Evolutionary conservation across 306 rosid species (phyloP), one percentile per base, ranked within the genome.

Genomic region (Rosa persica): DNA sequence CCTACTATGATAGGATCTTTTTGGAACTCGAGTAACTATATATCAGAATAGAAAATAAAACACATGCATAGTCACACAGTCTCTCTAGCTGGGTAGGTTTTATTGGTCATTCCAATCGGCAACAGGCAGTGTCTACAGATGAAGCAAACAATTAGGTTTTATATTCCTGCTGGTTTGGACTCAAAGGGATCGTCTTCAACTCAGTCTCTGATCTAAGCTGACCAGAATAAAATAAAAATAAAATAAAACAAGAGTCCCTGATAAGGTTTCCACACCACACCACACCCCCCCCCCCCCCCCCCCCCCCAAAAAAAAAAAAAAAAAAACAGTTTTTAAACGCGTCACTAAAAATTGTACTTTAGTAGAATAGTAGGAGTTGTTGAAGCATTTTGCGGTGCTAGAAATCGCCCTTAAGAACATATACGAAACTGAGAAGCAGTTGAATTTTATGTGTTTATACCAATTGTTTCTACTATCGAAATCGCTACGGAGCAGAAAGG

Each of bases 101-200:
- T 22, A 22, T 55, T 30, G 77, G 77, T 22, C 22, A 22, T 36
- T 22, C 46, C 30, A 40, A 40, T 39, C 67, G 39, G 67, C 64
- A 30, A 20, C 38, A 15, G 17, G 52, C 22, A 55, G 22, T n/a
- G 39, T 12, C 44, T 10, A 73, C 67, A 72, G 22, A 30, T 72
- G 42, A 25, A 25, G 30, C 46, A 27, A 49, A 20, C 62, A 16
- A 48, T 30, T 3, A 17, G 36, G 13, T 30, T 62, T 15, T 61
- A 61, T 65, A 65, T 15, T 65, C 47, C n/a, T n/a, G 20, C 22
- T 6, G 49, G 66, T 40, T 62, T 0, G 6, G 66, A 38, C 6
- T 62, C 40, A 62, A 15, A 52, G 12, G 77, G n/a, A 54, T 73
- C 40, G 1, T 60, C 76, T 71, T 49, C 62, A 52, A 51, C 64